A percentile compares a stretch with the other conserved stretches of the same genome.
Evolutionary conservation across 1,284 basidiomycete species (phyloP).

Genomic region (Apiotrichum porosum): DNA sequence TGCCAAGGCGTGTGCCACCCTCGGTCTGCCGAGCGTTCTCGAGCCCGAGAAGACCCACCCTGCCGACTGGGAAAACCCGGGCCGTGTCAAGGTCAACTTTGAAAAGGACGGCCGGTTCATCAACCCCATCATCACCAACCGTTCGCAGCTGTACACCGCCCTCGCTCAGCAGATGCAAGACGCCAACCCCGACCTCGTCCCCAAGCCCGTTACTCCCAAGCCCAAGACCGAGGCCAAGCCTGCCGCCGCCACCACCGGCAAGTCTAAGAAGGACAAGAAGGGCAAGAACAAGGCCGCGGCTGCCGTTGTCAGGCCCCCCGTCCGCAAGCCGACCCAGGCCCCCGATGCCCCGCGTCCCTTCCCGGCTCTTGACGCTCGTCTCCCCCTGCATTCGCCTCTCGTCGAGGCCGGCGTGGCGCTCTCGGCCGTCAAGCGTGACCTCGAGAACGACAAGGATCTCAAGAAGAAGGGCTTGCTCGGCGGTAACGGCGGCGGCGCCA

Average conservation of each 20-base stretch:
- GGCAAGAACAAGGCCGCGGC: slow-evolving; percentile 3
- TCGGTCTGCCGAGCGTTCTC: slow-evolving; percentile 75
- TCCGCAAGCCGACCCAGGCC: slow-evolving; percentile 25
- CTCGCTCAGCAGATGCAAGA: slow-evolving; percentile 70
- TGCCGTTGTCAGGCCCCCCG: background rate
- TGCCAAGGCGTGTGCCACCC: slow-evolving; percentile 68
- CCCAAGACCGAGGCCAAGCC: slow-evolving; percentile 28
- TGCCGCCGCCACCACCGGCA: background rate
- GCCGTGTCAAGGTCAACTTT: slow-evolving; percentile 85
- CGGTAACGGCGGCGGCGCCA: slow-evolving; percentile 1
- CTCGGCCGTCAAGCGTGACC: slow-evolving; percentile 41
- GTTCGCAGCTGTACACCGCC: slow-evolving; percentile 74
- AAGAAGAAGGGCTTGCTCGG: slow-evolving; percentile 39
- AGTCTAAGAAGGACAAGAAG: slow-evolving; percentile 10
- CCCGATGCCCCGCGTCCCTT: slow-evolving; percentile 37
- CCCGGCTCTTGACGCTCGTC: slow-evolving; percentile 43
- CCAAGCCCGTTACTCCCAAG: slow-evolving; percentile 7
- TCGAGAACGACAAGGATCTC: slow-evolving; percentile 46
- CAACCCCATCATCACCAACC: slow-evolving; percentile 69
- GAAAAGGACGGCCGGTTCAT: slow-evolving; percentile 71
- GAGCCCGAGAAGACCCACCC: slow-evolving; percentile 83
- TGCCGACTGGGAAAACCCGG: slow-evolving; percentile 94
- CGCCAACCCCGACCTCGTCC: slow-evolving; percentile 63
- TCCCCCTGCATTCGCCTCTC: slow-evolving; percentile 44
- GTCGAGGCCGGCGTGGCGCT: slow-evolving; percentile 45